Percentiles rank a stretch among this genome's conserved stretches.
These are phyloP conservation scores for Striga hermonthica DNA, from an alignment of 305 asterid species.

Conservation along the genomic window DNA sequence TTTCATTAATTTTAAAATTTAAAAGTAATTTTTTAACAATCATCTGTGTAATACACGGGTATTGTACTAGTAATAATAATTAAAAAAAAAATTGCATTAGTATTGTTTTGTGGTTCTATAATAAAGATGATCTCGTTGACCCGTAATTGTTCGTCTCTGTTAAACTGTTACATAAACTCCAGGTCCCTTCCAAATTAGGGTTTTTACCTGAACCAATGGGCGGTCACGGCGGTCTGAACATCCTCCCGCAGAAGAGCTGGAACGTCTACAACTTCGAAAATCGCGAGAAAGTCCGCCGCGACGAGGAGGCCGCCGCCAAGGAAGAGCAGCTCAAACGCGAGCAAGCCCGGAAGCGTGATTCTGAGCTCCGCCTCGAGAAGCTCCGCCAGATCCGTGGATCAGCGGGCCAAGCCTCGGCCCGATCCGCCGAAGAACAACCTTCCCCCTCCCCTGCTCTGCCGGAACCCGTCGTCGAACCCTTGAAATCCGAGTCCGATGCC, in stretches of 20 bases:
- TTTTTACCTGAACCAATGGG: constrained; percentile 50
- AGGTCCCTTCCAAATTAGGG: constrained; percentile 24
- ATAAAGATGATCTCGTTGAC: no score
- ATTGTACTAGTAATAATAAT: no score
- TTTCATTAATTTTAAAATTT: no score
- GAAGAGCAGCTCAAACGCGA: constrained; percentile 89
- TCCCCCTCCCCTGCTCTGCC: constrained; percentile 20
- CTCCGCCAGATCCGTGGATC: constrained; percentile 84
- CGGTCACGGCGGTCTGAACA: constrained; percentile 92
- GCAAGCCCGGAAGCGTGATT: constrained; percentile 68
- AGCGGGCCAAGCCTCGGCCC: constrained; percentile 31
- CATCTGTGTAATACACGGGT: no score
- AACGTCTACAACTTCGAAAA: constrained; percentile 91
- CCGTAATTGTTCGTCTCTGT: no score
- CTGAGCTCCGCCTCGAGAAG: constrained; percentile 68
- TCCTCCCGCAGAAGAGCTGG: constrained; percentile 97
- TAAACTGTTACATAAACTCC: not conserved
- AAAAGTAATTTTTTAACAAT: no score
- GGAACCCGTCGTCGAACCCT: constrained; percentile 27
- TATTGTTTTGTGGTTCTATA: no score
- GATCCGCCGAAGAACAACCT: constrained; percentile 33
- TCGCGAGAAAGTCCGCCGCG: constrained; percentile 86
- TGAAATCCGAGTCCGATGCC: constrained; percentile 44
- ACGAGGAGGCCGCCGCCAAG: constrained; percentile 91
- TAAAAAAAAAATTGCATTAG: no score